phyloP scores from a whole-genome alignment of 1,284 basidiomycete species.

The Ustilago esculenta region DNA sequence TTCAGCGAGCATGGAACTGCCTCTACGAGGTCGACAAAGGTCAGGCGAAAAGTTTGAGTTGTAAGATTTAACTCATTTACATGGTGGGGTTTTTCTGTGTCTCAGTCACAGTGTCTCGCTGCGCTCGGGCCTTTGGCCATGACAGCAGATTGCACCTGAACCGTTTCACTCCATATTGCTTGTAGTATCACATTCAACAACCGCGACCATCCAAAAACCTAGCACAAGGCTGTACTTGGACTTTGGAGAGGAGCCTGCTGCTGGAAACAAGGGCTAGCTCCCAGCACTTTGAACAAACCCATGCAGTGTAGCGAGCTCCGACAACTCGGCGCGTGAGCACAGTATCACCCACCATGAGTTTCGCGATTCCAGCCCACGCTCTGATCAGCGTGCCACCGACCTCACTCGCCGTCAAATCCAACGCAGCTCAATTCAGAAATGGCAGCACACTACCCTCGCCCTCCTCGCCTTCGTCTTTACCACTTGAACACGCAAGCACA shows the following conservation, averaged over 20 bases:
- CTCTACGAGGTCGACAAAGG: background rate
- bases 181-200: too few relatives aligned
- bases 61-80: too few relatives aligned
- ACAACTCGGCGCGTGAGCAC: background rate
- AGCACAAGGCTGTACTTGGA: too few relatives aligned
- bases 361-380: slow-evolving; percentile 22
- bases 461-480: slow-evolving; percentile 21
- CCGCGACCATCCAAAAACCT: too few relatives aligned
- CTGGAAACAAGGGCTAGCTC: background rate
- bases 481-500: slow-evolving; percentile 21
- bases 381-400: slow-evolving; percentile 5
- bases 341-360: slow-evolving; percentile 24
- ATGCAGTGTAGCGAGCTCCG: slow-evolving; percentile 2
- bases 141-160: background rate
- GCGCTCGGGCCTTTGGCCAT: background rate
- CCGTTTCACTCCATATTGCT: background rate
- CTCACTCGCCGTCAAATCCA: slow-evolving; percentile 1
- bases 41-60: background rate
- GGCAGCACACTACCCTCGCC: slow-evolving; percentile 3
- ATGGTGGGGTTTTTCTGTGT: too few relatives aligned
- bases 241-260: too few relatives aligned
- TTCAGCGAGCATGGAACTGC: too few relatives aligned
- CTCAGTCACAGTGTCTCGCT: too few relatives aligned
- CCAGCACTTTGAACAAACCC: background rate
- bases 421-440: slow-evolving; percentile 14